Evolutionary conservation across 2,329 filamentous ascomycete genomes (phyloP), one percentile per base, ranked within the genome.

Genomic region (Cladophialophora chaetospira): DNA sequence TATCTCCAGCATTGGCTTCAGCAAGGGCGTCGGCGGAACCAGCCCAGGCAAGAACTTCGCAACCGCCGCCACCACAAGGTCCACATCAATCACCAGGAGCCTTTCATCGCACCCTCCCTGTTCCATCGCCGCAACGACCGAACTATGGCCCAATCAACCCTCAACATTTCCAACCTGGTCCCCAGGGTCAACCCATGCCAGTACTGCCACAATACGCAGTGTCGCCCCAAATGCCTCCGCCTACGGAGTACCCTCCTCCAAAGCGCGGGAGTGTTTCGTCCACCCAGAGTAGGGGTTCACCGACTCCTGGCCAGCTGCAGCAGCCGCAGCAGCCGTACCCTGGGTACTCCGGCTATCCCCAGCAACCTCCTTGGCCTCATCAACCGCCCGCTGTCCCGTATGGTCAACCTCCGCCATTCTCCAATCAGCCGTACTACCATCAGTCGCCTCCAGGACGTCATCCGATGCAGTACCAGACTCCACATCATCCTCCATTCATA

Each of bases 341-440:
- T 21, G 47, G 42, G 11, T 65, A 65, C 56, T 47, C 52, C 35
- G 58, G 52, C 13, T 65, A 66, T 35, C 56, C 48, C 17, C 54
- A 55, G 23, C 63, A 63, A 33, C 58, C 63, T 53, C 60, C 62
- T 17, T 66, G 64, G 64, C 63, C 57, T 48, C 61, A 58, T 25
- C 62, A 54, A 28, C 36, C 50, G 9, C 56, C 60, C 28, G 53
- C 53, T 26, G 59, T 60, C n/a, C 52, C 53, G n/a, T 63, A 63
- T 45, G 21, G 45, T 31, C 60, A 53, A 23, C 47, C 58, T 25
- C 60, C 51, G 11, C 57, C 49, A 8, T 64, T 63, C 35, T 49
- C 56, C 5, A 56, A 56, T 35, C 55, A 53, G 15, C 57, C 43
- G 35, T 64, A 58, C 23, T 64, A 64, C 35, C 29, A 46, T 25